These are phyloP conservation scores for Jatropha multifida DNA, from an alignment of 441 rosid genomes.

Conservation along the genomic window DNA sequence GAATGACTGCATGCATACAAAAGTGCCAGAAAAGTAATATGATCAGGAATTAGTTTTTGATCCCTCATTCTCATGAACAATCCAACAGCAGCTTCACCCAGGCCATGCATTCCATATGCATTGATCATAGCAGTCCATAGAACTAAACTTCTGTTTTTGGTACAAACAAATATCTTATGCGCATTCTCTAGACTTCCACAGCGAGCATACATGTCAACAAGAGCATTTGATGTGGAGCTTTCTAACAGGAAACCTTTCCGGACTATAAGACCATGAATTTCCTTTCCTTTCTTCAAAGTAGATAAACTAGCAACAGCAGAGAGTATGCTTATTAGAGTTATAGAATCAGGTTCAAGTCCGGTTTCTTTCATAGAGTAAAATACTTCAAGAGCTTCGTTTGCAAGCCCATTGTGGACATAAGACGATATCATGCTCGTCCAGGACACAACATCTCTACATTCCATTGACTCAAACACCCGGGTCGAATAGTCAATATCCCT, in stretches of 20 bases:
- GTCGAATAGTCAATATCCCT: conserved; percentile 52
- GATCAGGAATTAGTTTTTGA: conserved; percentile 56
- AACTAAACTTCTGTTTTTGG: conserved; percentile 43
- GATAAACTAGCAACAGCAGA: conserved; percentile 71
- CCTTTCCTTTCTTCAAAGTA: conserved; percentile 69
- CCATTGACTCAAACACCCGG: conserved; percentile 45
- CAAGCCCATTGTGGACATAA: conserved; percentile 51
- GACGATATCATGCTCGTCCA: conserved; percentile 94
- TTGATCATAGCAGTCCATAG: conserved; percentile 83
- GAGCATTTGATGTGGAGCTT: conserved; percentile 58
- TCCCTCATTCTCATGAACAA: conserved; percentile 56
- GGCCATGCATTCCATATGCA: conserved; percentile 86
- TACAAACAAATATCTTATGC: conserved; percentile 40
- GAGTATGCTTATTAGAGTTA: conserved; percentile 55
- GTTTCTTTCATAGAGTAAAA: conserved; percentile 51
- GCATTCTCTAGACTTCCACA: conserved; percentile 73
- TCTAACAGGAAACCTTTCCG: conserved; percentile 56
- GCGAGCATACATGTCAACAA: conserved; percentile 82
- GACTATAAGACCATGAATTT: conserved; percentile 61
- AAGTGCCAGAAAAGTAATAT: conserved; percentile 72
- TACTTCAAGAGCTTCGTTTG: conserved; percentile 60
- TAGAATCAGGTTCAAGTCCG: conserved; percentile 54
- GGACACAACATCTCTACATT: conserved; percentile 66
- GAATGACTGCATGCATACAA: conserved; percentile 87
- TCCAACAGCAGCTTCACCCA: conserved; percentile 59